Evolutionary conservation across 192 early-diverging fungal species (phyloP).

Genomic region (Gorgonomyces haynaldii): DNA sequence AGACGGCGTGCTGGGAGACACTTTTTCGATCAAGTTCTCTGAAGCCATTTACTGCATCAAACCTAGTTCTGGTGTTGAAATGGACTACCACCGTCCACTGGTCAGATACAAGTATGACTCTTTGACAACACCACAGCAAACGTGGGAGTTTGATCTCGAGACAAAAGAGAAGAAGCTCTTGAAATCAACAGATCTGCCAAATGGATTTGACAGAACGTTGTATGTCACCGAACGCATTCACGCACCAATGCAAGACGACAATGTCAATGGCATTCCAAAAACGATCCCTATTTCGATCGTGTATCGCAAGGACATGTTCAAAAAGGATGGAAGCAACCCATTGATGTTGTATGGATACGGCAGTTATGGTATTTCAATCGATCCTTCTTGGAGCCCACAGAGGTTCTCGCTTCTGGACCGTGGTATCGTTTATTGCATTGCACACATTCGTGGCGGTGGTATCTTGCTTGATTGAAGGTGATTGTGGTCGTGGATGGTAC

Average conservation of each 20-base stretch:
- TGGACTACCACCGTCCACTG: too few species aligned
- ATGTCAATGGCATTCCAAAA: constrained; percentile 20
- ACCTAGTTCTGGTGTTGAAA: background rate
- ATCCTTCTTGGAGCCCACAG: constrained; percentile 13
- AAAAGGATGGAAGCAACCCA: constrained; percentile 27
- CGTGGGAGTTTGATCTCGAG: constrained; percentile 18
- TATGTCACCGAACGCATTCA: constrained; percentile 23
- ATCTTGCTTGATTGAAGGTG: too few species aligned
- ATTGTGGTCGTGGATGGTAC: constrained; percentile 30
- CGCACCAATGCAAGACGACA: constrained; percentile 18
- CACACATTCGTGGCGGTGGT: constrained; percentile 33
- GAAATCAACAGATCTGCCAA: constrained; percentile 19
- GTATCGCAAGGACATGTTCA: constrained; percentile 26
- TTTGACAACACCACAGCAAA: constrained; percentile 16
- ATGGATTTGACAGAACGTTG: constrained; percentile 11
- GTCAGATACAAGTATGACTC: constrained; percentile 24
- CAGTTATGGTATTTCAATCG: constrained; percentile 20
- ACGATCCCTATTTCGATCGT: constrained; percentile 31
- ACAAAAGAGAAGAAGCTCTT: constrained; percentile 9
- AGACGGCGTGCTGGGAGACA: background rate
- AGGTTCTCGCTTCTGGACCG: constrained; percentile 25
- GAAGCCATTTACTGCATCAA: background rate
- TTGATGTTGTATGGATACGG: constrained; percentile 32
- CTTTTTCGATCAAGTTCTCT: too few species aligned
- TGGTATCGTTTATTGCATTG: constrained; percentile 31